Evolutionary conservation across 768 basidiomycete genomes (phyloP), one percentile per base, ranked within the genome.

Genomic region (Hemileccinum rubropunctum): DNA sequence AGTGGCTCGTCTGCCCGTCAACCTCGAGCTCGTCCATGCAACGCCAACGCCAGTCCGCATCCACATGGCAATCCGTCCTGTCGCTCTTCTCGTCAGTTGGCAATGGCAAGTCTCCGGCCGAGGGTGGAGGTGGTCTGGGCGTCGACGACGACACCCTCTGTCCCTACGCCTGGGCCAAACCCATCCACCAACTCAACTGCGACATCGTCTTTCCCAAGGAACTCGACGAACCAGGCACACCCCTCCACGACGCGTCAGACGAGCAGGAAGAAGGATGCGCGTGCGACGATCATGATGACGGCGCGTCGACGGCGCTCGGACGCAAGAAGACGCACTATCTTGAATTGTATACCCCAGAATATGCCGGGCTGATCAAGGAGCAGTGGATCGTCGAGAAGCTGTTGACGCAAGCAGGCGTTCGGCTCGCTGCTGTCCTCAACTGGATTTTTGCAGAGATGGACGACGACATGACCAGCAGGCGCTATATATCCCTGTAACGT

Each of bases 401-500:
- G 56, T 71, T 98, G 34, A 86, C 89, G 0, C 87, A 87, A 72
- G 93, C 72, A 0, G 95, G 93, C 1, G 71, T 95, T 27, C 76
- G 95, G 20, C 81, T 95, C 21, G 95, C 94, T 1, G 90, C 82
- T 0, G 68, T 89, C 11, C 69, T 98, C 55, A 97, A 97, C 60
- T 83, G 77, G 60, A 71, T 93, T 13, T 88, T 90, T 47, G 57
- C 58, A 18, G 65, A 64, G 14, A 27, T 20, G 1, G 38, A 39
- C 4, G 43, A 50, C 6, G 54, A 39, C 3, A 40, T 44, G n/a
- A 21, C 18, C 2, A 7, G n/a, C 34, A 15, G 2, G 3, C 26
- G 20, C 20, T 33, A 43, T 42, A 26, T 47, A 13, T 47, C 47
- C 3, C 28, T 54, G 44, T 63, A 45, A 27, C n/a, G 33, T 35